phyloP scores from a whole-genome alignment of 768 basidiomycete species.

The Porphyrellus cyaneotinctus region DNA sequence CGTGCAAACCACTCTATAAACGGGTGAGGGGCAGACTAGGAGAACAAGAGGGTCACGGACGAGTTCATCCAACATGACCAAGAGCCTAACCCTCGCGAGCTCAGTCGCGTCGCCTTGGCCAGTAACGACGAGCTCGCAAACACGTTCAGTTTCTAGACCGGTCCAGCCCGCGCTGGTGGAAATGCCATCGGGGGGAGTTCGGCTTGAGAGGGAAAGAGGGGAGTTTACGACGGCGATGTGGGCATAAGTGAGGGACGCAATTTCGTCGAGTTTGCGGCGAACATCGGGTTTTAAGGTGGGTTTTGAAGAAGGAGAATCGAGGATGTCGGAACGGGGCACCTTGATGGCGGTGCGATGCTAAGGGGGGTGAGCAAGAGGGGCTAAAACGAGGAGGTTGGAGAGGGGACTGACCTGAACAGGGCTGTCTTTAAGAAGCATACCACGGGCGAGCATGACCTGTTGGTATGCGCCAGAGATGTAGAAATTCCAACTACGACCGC shows the following conservation, averaged over 20 bases:
- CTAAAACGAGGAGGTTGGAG: neutral
- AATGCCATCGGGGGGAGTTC: conserved; percentile 74
- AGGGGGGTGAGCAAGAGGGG: conserved; percentile 17
- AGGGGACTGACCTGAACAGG: conserved; percentile 65
- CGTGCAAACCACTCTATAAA: conserved; percentile 79
- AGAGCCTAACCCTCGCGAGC: conserved; percentile 80
- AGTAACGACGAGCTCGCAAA: conserved; percentile 89
- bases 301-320: conserved; percentile 78
- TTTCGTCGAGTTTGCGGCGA: conserved; percentile 83
- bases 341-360: conserved; percentile 86
- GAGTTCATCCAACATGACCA: conserved; percentile 94
- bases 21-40: neutral
- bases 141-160: conserved; percentile 89
- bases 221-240: conserved; percentile 94
- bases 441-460: conserved; percentile 87
- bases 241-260: conserved; percentile 87
- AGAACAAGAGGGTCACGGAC: conserved; percentile 44
- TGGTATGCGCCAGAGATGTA: conserved; percentile 88
- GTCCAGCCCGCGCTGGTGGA: conserved; percentile 77
- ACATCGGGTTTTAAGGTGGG: conserved; percentile 80
- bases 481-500: conserved; percentile 75
- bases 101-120: conserved; percentile 88
- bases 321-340: conserved; percentile 88
- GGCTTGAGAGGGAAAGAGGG: conserved; percentile 66
- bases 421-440: conserved; percentile 84